Evolutionary conservation across 139 green algal species (phyloP), one percentile per base, ranked within the genome.

Genomic region (Medakamo hakoo): DNA sequence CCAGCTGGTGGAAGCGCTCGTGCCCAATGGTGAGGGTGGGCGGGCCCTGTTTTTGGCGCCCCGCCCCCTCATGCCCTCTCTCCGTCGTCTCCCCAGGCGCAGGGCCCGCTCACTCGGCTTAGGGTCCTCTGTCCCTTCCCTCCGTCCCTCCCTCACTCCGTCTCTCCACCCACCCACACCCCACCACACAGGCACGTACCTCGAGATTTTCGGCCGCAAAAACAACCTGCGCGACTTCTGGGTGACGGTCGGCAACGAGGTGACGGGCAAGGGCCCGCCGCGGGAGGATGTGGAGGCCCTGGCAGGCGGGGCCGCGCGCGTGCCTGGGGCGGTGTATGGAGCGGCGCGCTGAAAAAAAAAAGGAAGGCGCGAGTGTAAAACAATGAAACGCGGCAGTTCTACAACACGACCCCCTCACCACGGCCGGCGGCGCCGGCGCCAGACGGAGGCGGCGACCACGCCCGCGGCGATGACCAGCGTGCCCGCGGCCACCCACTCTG

Each of bases 201-300:
- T 96, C 29, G 88, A 96, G 77, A 89, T 96, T 4, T 96, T 96
- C 76, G 88, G 87, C 4, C 74, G 88, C 30, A 92, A 90, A 66
- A 96, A 96, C 81, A 96, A 96, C 78, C 66, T 96, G 64, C 78
- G 83, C 27, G 75, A 95, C 76, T 87, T 78, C 72, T 96, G 89
- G 89, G 87, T 95, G 14, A 90, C 78, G 16, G 69, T 96, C 1
- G 89, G 89, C 62, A 95, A 96, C 68, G 89, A 96, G 70, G 86
- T 96, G 0, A 92, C 84, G 3, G 87, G 86, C 52, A 86, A 76
- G 27, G 76, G 79, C 27, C 67, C 81, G 59, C 76, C 76, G 3
- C 72, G 72, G 27, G 70, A 70, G 24, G 76, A 82, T 66, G 29
- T 75, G 49, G 31, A 23, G 0, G 60, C 61, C 4, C 28, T 71